A percentile compares a stretch with the other conserved stretches of the same genome.
Conservation (phyloP, 108 stramenopile species). For the Cyclotella atomus region DNA sequence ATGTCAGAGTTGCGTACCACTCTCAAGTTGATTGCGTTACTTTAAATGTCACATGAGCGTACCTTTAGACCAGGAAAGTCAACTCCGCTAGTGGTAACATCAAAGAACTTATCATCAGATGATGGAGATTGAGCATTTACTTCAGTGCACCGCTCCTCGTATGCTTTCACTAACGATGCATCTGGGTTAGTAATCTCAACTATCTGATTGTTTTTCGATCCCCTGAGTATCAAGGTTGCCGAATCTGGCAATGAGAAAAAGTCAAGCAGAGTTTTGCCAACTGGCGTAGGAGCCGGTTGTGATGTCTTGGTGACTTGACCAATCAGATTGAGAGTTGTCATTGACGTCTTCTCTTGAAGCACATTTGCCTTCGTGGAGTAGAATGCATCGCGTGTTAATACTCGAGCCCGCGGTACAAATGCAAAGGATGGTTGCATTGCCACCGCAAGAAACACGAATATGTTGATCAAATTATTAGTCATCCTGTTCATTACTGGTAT, state of each 20-base stretch:
- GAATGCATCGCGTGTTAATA: background rate
- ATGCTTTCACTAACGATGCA: constrained; percentile 20
- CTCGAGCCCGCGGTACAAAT: background rate
- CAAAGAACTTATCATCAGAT: constrained; percentile 32
- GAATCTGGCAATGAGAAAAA: constrained; percentile 42
- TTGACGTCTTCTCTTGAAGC: background rate
- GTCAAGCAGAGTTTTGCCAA: constrained; percentile 20
- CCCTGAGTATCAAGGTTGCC: constrained; percentile 31
- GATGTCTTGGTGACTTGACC: constrained; percentile 13
- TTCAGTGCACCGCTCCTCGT: constrained; percentile 18
- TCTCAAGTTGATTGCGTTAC: no score
- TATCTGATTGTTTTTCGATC: constrained; percentile 43
- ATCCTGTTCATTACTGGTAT: no score
- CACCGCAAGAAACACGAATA: background rate
- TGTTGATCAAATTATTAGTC: no score
- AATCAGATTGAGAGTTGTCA: constrained; percentile 24
- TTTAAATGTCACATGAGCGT: background rate
- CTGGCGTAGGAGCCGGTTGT: constrained; percentile 3
- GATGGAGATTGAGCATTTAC: constrained; percentile 22
- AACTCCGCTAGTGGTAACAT: constrained; percentile 40
- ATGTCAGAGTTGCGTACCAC: no score
- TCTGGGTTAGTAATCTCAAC: constrained; percentile 30
- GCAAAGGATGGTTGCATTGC: background rate
- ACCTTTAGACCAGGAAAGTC: constrained; percentile 44
- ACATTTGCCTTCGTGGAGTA: background rate